phyloP scores from a whole-genome alignment of 371 early-diverging fungal species.

The Mortierella polycephala region DNA sequence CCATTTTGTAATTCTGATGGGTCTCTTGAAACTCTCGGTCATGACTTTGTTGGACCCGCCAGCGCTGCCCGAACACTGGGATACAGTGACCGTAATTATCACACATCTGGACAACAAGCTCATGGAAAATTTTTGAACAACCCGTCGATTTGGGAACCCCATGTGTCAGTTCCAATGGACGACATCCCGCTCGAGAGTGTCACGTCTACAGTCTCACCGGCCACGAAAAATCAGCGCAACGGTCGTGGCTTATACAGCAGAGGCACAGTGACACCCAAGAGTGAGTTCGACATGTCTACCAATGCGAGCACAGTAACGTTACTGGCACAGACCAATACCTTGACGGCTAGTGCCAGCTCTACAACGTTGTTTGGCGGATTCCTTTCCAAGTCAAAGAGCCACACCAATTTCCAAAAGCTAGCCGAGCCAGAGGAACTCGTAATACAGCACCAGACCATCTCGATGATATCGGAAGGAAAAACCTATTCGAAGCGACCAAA shows the following conservation, averaged over 20 bases:
- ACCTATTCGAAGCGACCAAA: conserved; percentile 30
- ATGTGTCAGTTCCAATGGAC: conserved; percentile 36
- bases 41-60: neutral
- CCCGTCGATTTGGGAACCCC: conserved; percentile 13
- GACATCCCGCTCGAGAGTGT: conserved; percentile 35
- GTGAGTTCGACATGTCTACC: conserved; percentile 16
- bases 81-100: neutral
- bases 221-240: neutral
- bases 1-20: neutral
- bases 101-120: neutral
- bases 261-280: neutral
- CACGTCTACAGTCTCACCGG: conserved; percentile 1
- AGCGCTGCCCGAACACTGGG: conserved; percentile 17
- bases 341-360: conserved; percentile 22
- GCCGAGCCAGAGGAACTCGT: conserved; percentile 4
- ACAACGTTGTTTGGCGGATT: conserved; percentile 32
- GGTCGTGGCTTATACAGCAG: neutral
- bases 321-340: conserved; percentile 16
- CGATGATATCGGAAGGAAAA: conserved; percentile 21
- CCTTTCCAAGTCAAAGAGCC: conserved; percentile 13
- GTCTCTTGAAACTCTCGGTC: neutral
- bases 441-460: conserved; percentile 18
- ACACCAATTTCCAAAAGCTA: conserved; percentile 6
- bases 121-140: neutral
- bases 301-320: conserved; percentile 25